phyloP scores from a whole-genome alignment of 1,284 basidiomycete species.

The Coniophora puteana region DNA sequence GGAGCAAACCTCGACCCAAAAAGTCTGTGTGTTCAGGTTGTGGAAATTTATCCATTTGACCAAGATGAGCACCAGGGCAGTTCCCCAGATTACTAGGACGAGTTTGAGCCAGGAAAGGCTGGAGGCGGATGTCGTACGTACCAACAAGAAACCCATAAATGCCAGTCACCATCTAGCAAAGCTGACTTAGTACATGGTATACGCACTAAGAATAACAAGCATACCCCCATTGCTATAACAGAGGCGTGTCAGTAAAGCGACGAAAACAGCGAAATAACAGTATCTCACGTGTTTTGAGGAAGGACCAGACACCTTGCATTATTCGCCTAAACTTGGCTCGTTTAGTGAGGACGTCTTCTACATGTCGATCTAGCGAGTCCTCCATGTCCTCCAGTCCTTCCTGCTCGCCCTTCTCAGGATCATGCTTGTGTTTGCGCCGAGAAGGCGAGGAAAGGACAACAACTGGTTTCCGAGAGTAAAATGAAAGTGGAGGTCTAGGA shows the following conservation, averaged over 20 bases:
- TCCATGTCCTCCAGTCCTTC: conserved; percentile 30
- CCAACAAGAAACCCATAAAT: conserved; percentile 80
- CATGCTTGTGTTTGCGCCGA: conserved; percentile 13
- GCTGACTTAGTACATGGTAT: background rate
- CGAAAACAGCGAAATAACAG: conserved; percentile 2
- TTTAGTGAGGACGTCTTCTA: conserved; percentile 72
- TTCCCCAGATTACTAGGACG: conserved; percentile 64
- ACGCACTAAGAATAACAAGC: background rate
- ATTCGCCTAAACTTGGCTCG: conserved; percentile 60
- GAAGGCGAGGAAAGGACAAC: conserved; percentile 48
- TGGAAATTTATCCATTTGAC: conserved; percentile 67
- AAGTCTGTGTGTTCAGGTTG: conserved; percentile 58
- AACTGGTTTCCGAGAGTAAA: conserved; percentile 67
- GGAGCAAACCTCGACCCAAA: conserved; percentile 76
- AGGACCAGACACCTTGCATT: conserved; percentile 76
- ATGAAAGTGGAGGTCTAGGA: conserved; percentile 58
- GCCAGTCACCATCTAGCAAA: conserved; percentile 65
- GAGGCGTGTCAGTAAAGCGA: conserved; percentile 55
- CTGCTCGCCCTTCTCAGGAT: conserved; percentile 30
- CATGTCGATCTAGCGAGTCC: conserved; percentile 74
- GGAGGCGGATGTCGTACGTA: conserved; percentile 28
- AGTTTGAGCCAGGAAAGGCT: conserved; percentile 2
- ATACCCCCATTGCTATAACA: conserved; percentile 3
- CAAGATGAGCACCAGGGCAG: conserved; percentile 78
- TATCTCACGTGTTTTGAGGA: conserved; percentile 74